Percentiles rank a stretch among this genome's conserved stretches.
Evolutionary conservation across 768 basidiomycete genomes (phyloP).

Genomic region (Phanerochaete sordida): DNA sequence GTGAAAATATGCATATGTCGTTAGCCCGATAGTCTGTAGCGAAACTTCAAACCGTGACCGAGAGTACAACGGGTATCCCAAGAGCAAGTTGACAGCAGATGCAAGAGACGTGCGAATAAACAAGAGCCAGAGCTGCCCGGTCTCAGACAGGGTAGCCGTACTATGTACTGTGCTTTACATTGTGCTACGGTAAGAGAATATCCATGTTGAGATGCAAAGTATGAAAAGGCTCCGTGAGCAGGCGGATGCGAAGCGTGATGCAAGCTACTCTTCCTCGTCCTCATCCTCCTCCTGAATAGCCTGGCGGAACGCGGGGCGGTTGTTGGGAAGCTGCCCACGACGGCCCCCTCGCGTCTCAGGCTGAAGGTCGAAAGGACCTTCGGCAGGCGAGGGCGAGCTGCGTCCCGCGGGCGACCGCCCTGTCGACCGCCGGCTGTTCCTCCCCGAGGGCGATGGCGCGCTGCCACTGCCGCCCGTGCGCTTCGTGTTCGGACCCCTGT

Average conservation of each 20-base stretch:
- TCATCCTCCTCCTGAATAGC: slow-evolving; percentile 86
- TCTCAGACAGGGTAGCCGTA: neutral
- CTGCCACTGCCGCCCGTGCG: slow-evolving; percentile 15
- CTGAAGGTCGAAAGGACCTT: slow-evolving; percentile 42
- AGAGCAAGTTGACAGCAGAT: slow-evolving; percentile 7
- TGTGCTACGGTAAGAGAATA: neutral
- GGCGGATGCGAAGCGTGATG: neutral
- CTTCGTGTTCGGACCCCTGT: slow-evolving; percentile 10
- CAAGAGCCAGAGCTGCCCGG: slow-evolving; percentile 1
- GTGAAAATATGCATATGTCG: slow-evolving; percentile 2
- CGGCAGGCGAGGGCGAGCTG: slow-evolving; percentile 55
- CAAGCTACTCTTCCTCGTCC: slow-evolving; percentile 59
- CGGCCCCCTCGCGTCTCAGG: slow-evolving; percentile 52
- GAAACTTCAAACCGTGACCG: neutral
- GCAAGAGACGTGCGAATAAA: slow-evolving; percentile 1
- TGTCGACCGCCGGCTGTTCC: slow-evolving; percentile 20
- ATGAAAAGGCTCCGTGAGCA: neutral
- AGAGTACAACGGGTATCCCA: slow-evolving; percentile 11
- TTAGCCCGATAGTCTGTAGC: neutral
- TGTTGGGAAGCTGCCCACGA: slow-evolving; percentile 59
- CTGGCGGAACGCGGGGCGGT: slow-evolving; percentile 65
- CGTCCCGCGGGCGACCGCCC: slow-evolving; percentile 60
- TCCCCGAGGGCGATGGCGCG: slow-evolving; percentile 4
- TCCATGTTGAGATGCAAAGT: neutral
- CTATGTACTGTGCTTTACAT: neutral